Percentiles rank a stretch among this genome's conserved stretches.
These are phyloP conservation scores for Chalciporus sp. DNA, from an alignment of 1,284 basidiomycete genomes.

Conservation along the genomic window DNA sequence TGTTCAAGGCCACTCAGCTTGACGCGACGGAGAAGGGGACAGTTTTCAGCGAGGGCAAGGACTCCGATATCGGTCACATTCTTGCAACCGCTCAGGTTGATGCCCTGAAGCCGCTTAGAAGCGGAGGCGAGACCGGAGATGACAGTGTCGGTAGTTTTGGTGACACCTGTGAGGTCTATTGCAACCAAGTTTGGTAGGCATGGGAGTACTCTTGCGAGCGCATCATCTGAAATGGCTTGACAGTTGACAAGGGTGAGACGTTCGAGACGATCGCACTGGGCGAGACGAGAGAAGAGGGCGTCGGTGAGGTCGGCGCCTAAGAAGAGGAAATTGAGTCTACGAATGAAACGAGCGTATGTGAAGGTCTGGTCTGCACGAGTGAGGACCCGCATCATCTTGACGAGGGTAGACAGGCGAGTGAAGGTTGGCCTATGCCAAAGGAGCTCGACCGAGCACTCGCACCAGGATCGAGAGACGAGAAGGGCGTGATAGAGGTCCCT, in stretches of 20 bases:
- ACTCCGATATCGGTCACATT: slow-evolving; percentile 82
- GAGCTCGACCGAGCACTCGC: slow-evolving; percentile 92
- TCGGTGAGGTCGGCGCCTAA: slow-evolving; percentile 78
- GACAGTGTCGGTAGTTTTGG: slow-evolving; percentile 70
- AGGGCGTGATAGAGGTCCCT: slow-evolving; percentile 78
- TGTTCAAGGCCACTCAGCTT: slow-evolving; percentile 81
- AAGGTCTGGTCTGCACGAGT: slow-evolving; percentile 71
- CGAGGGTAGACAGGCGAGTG: slow-evolving; percentile 68
- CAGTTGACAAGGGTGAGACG: slow-evolving; percentile 91
- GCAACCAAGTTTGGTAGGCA: slow-evolving; percentile 81
- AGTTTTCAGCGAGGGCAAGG: slow-evolving; percentile 73
- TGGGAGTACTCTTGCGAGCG: slow-evolving; percentile 70
- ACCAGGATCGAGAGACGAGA: slow-evolving; percentile 91
- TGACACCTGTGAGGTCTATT: slow-evolving; percentile 83
- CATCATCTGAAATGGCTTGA: slow-evolving; percentile 67
- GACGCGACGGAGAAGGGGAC: slow-evolving; percentile 82
- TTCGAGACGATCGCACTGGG: slow-evolving; percentile 83
- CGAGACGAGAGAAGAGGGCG: slow-evolving; percentile 74
- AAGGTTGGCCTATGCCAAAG: slow-evolving; percentile 94
- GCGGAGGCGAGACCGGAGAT: slow-evolving; percentile 70
- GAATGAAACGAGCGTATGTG: slow-evolving; percentile 86
- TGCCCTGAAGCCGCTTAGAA: slow-evolving; percentile 84
- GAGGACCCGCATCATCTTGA: slow-evolving; percentile 77
- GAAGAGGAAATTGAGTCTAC: slow-evolving; percentile 87
- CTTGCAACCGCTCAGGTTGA: slow-evolving; percentile 89